Evolutionary conservation across 2,329 filamentous ascomycete genomes (phyloP).

Genomic region (Macrophomina pseudophaseolina): DNA sequence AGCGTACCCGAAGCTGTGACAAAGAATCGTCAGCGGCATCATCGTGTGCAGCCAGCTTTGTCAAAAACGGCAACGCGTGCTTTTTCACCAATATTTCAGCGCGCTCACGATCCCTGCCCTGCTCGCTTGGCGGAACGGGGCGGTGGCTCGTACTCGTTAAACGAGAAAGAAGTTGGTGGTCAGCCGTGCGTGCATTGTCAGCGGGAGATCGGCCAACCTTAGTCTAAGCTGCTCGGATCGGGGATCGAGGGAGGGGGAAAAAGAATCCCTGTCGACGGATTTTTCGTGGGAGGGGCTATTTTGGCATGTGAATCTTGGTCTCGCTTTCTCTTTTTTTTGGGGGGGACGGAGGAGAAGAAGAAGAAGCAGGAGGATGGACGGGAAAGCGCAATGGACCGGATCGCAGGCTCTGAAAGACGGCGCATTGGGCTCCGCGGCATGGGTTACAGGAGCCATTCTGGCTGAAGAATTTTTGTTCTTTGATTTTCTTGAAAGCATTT

Average conservation of each 20-base stretch:
- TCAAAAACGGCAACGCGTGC: neutral
- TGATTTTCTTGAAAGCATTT: too few relatives aligned
- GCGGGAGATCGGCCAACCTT: slow-evolving; percentile 10
- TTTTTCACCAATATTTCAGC: neutral
- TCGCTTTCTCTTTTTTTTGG: neutral
- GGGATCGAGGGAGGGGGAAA: neutral
- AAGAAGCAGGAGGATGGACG: too few relatives aligned
- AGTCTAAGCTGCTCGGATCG: neutral
- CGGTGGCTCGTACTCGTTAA: neutral
- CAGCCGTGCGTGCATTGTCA: neutral
- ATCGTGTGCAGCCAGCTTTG: too few relatives aligned
- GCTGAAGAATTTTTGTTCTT: too few relatives aligned
- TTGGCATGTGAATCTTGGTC: neutral
- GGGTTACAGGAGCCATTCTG: too few relatives aligned
- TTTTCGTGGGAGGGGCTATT: neutral
- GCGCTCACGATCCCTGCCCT: neutral
- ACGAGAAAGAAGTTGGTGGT: neutral
- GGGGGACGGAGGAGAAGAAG: too few relatives aligned
- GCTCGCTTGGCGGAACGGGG: neutral
- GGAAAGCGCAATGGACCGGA: too few relatives aligned
- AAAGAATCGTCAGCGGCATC: too few relatives aligned
- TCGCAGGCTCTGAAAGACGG: too few relatives aligned
- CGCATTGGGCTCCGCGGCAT: too few relatives aligned
- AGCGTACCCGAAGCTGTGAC: too few relatives aligned
- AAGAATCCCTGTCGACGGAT: neutral